Evolutionary conservation across 176 grass and related monocot genomes (phyloP), one percentile per base, ranked within the genome.

Genomic region (Triticum timopheevii): DNA sequence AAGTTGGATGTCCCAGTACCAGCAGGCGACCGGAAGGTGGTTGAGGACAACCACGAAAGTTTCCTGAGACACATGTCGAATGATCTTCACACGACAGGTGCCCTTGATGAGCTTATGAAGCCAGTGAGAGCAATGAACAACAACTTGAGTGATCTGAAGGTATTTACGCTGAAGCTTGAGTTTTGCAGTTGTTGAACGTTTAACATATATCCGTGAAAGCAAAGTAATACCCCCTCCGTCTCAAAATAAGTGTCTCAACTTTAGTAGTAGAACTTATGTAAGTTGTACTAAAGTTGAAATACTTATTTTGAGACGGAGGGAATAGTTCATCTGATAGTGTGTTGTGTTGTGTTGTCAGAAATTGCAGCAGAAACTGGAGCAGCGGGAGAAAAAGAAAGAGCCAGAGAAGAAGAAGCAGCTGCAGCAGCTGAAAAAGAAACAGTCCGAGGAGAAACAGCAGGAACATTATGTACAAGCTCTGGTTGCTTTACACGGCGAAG

Each of bases 51-150:
- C 49, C 82, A 84, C 17, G 59, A 34, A 1, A 42, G 80, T 45
- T 92, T 95, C 42, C n/a, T 78, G 73, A 58, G 80, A 67, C n/a
- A 86, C 79, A 88, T 95, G 88, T 86, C 82, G 1, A 83, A 95
- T 56, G 88, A 89, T 90, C 73, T 95, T 45, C 88, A 88, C 61
- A 95, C 86, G 22, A 84, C 76, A 15, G 69, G 73, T 73, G 88
- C 88, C 66, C 87, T 92, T 84, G 90, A 95, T 81, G 85, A 92
- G 72, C 74, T 92, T 74, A 74, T 92, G 88, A 88, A 87, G 42
- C 93, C 88, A 42, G 61, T 95, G n/a, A 92, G 88, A 75, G 81
- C 83, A 25, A 87, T 95, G 44, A 95, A 95, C 56, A 83, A 71
- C 25, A 90, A 87, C 66, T 86, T 92, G 74, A 95, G 87, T 34